phyloP scores from a whole-genome alignment of 179 eudicot genomes.

The Actinidia polygama region DNA sequence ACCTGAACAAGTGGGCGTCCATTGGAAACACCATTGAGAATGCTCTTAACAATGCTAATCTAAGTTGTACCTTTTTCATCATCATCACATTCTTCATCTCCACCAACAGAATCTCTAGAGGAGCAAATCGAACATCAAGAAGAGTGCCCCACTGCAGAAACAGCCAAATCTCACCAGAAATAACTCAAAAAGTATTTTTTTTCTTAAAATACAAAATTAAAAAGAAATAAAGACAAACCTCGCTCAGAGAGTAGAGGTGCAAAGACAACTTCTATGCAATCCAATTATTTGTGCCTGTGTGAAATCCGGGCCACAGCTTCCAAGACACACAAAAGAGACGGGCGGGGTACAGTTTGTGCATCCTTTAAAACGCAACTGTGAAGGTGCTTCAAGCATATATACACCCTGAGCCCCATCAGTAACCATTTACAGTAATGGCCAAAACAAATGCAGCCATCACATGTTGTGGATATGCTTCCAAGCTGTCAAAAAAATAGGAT shows the following conservation, averaged over 20 bases:
- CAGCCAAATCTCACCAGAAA: conserved; percentile 92
- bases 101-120: conserved; percentile 62
- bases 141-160: conserved; percentile 85
- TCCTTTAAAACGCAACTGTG: too few species aligned
- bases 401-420: too few species aligned
- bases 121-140: conserved; percentile 86
- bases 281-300: too few species aligned
- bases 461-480: too few species aligned
- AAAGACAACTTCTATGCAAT: too few species aligned
- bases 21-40: conserved; percentile 82
- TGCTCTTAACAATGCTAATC: conserved; percentile 69
- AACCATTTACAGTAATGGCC: background rate
- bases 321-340: too few species aligned
- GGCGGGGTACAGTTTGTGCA: too few species aligned
- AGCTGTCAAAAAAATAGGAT: too few species aligned
- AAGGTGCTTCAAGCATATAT: too few species aligned
- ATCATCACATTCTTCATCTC: conserved; percentile 90
- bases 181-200: conserved; percentile 1
- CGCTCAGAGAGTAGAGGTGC: too few species aligned
- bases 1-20: conserved; percentile 96
- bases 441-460: conserved; percentile 17
- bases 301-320: too few species aligned
- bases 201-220: background rate
- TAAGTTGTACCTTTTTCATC: conserved; percentile 88
- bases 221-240: conserved; percentile 11